Percentiles rank a stretch among this genome's conserved stretches.
These are phyloP conservation scores for Tulasnella calospora DNA, from an alignment of 768 basidiomycete species.

Conservation along the genomic window DNA sequence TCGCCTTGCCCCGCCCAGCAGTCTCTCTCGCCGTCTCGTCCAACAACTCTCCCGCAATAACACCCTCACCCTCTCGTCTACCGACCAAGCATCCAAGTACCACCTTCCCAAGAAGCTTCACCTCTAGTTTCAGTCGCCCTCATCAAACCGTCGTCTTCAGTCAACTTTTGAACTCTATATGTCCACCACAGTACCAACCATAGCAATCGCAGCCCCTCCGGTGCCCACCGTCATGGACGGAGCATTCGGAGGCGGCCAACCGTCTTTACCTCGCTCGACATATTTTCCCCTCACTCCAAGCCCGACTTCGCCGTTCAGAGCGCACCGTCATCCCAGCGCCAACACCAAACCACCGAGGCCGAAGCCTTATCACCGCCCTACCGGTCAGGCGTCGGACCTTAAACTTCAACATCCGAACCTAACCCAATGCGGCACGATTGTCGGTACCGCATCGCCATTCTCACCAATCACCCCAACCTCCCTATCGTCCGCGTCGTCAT, in stretches of 20 bases:
- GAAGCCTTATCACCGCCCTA: slow-evolving; percentile 26
- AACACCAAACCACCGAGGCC: slow-evolving; percentile 3
- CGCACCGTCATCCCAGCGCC: slow-evolving; percentile 9
- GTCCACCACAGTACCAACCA: neutral
- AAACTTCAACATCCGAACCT: slow-evolving; percentile 2
- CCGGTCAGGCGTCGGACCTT: neutral
- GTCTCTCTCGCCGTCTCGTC: neutral
- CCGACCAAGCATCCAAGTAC: neutral
- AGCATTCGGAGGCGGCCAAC: neutral
- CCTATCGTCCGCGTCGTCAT: neutral
- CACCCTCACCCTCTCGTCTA: neutral
- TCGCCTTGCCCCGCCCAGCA: neutral
- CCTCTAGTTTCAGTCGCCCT: neutral
- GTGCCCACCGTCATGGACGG: neutral
- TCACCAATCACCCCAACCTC: neutral
- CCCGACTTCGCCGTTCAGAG: slow-evolving; percentile 17
- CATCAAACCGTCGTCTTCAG: neutral
- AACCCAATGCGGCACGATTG: neutral
- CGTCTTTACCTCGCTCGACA: neutral
- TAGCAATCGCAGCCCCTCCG: slow-evolving; percentile 6
- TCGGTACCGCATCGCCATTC: neutral
- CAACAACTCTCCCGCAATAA: neutral
- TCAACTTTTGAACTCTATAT: neutral
- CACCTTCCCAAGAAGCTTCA: neutral
- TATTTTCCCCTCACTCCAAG: slow-evolving; percentile 16